A percentile compares a stretch with the other conserved stretches of the same genome.
Evolutionary conservation across 805 yeast species (phyloP).

Genomic region (Suhomyces canberraensis): DNA sequence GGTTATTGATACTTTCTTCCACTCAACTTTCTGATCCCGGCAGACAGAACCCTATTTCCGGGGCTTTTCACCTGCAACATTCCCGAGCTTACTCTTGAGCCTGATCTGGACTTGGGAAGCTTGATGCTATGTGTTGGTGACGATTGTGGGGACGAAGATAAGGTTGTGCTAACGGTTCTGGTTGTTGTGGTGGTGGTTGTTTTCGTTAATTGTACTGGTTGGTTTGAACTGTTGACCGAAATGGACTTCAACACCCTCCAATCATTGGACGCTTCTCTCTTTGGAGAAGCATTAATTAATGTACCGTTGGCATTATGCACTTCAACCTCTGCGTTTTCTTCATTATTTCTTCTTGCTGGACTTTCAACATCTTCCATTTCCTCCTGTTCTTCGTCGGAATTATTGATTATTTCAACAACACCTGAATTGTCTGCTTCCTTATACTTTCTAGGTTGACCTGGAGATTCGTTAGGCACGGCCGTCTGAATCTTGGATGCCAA

Average conservation of each 20-base stretch:
- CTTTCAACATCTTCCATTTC: conserved; percentile 21
- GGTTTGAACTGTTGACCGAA: conserved; percentile 26
- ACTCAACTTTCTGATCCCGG: conserved; percentile 24
- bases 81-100: conserved; percentile 19
- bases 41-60: conserved; percentile 12
- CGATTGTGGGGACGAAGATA: conserved; percentile 33
- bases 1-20: conserved; percentile 10
- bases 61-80: conserved; percentile 11
- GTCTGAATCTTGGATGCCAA: conserved; percentile 64
- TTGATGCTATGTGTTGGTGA: conserved; percentile 21
- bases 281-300: conserved; percentile 19
- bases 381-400: conserved; percentile 42
- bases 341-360: conserved; percentile 9
- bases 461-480: conserved; percentile 88
- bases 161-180: conserved; percentile 44
- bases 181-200: conserved; percentile 49
- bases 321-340: conserved; percentile 14
- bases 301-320: conserved; percentile 9
- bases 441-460: conserved; percentile 92
- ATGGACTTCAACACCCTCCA: conserved; percentile 42
- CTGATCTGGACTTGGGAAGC: conserved; percentile 24
- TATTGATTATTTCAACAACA: conserved; percentile 39
- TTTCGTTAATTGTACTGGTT: conserved; percentile 39
- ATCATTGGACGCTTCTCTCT: conserved; percentile 22
- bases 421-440: conserved; percentile 28